Conservation (phyloP, 1,284 basidiomycete genomes). For the Tilletia indica region DNA sequence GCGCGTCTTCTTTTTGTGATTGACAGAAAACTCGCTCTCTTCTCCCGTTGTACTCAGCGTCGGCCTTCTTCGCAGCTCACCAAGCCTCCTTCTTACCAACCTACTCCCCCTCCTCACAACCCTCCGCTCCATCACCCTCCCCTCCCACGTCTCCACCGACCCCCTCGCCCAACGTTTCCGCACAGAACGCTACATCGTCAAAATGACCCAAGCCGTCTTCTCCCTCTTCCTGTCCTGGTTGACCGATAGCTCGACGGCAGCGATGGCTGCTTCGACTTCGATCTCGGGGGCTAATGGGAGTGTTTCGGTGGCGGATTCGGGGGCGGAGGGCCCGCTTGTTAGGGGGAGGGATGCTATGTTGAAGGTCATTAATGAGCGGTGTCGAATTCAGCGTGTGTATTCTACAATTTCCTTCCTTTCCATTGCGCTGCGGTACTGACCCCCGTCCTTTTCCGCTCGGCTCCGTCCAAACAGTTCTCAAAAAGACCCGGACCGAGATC, state of each 20-base stretch:
- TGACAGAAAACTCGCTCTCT: not conserved
- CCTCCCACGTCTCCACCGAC: slow-evolving; percentile 76
- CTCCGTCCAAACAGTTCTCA: slow-evolving; percentile 31
- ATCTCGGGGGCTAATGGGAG: slow-evolving; percentile 70
- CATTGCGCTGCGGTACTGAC: not conserved
- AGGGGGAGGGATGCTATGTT: slow-evolving; percentile 73
- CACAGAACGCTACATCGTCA: slow-evolving; percentile 83
- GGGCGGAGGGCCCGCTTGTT: slow-evolving; percentile 23
- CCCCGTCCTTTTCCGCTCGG: slow-evolving; percentile 1
- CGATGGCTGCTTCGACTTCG: slow-evolving; percentile 71
- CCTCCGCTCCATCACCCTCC: slow-evolving; percentile 76
- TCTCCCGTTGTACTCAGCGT: slow-evolving; percentile 35
- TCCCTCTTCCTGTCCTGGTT: slow-evolving; percentile 91
- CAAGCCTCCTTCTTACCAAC: slow-evolving; percentile 68
- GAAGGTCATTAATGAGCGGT: slow-evolving; percentile 87
- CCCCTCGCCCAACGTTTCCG: slow-evolving; percentile 80
- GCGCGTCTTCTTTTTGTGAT: not conserved
- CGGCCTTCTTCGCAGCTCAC: slow-evolving; percentile 73
- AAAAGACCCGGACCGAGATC: slow-evolving; percentile 46
- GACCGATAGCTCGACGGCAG: slow-evolving; percentile 82
- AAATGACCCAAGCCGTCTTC: slow-evolving; percentile 88
- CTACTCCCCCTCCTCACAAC: slow-evolving; percentile 75
- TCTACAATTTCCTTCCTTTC: not conserved
- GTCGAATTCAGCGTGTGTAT: slow-evolving; percentile 78
- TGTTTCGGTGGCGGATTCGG: slow-evolving; percentile 30